phyloP scores from a whole-genome alignment of 2,329 filamentous ascomycete species.

The Mycosphaerella sp. region DNA sequence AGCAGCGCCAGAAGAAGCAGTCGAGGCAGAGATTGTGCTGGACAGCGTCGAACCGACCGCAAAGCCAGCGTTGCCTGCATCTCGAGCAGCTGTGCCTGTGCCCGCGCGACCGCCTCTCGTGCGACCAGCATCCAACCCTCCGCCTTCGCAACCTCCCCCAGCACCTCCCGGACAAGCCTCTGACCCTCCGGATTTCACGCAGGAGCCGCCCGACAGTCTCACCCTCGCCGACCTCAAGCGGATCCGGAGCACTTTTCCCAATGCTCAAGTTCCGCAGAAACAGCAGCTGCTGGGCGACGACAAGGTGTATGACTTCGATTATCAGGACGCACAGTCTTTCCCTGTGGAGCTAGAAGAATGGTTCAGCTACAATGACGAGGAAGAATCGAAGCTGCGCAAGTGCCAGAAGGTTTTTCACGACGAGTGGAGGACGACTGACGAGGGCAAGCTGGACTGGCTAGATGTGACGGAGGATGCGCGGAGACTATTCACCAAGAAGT shows the following conservation, averaged over 20 bases:
- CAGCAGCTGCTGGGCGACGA: conserved; percentile 30
- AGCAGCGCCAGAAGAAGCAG: conserved; percentile 16
- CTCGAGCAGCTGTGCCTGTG: conserved; percentile 15
- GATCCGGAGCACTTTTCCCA: conserved; percentile 42
- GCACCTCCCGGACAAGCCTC: conserved; percentile 36
- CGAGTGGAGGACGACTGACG: conserved; percentile 53
- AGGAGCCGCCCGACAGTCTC: conserved; percentile 40
- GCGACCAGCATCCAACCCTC: conserved; percentile 39
- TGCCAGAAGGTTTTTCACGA: conserved; percentile 71
- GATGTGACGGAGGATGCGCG: conserved; percentile 54
- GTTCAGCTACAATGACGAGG: conserved; percentile 88
- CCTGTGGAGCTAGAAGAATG: conserved; percentile 93
- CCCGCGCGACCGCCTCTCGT: conserved; percentile 36
- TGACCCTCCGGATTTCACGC: conserved; percentile 26
- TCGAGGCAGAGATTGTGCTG: conserved; percentile 16
- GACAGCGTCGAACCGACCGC: conserved; percentile 15
- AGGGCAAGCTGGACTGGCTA: conserved; percentile 56
- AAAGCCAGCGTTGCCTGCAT: conserved; percentile 19
- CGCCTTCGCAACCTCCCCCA: conserved; percentile 40
- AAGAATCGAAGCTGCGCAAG: conserved; percentile 70
- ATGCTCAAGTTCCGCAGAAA: conserved; percentile 31
- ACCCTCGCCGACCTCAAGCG: conserved; percentile 44
- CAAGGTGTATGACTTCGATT: conserved; percentile 68
- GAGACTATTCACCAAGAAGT: conserved; percentile 50
- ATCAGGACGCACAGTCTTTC: conserved; percentile 51